Evolutionary conservation across 192 early-diverging fungal species (phyloP), one percentile per base, ranked within the genome.

Genomic region (Linnemannia hyalina): DNA sequence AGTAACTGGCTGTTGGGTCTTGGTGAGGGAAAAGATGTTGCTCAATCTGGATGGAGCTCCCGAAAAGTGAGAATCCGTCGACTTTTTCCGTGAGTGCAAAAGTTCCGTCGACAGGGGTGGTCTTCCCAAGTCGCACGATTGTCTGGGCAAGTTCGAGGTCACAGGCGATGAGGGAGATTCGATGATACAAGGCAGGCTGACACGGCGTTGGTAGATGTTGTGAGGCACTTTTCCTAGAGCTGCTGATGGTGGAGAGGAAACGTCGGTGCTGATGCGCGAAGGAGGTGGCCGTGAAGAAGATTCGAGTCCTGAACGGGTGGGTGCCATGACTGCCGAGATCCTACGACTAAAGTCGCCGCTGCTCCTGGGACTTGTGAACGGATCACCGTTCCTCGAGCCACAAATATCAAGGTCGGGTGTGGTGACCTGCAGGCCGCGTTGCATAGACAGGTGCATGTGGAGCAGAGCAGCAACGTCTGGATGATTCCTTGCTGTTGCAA

Each of bases 401-500:
- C 73, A 41, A 32, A 77, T 32, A 10, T 72, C 73, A 0, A 38
- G 15, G 1, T 76, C 80, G 10, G 84, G 84, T 18, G 71, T 44
- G 40, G 73, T 73, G 1, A 38, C 68, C 44, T 86, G 79, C n/a
- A 81, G 29, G 7, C 84, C 84, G 22, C 84, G 60, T 22, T 81
- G 84, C 84, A 86, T 86, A 9, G 70, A 80, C 0, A 76, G 6
- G 35, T 86, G 84, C 40, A 55, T 44, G 60, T 81, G 74, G 23
- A 86, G 75, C 9, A 86, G 11, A 73, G 68, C 89, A 20, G 88
- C 90, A 38, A 92, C 89, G 57, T 91, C 92, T 35, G 77, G 75
- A 68, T 92, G 90, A 73, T 90, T 88, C 60, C 91, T 88, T n/a
- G 92, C 89, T 20, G 74, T 74, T 47, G 92, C 92, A 6, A 92